Evolutionary conservation across 208 protist species (phyloP).

Genomic region (Paratrypanosoma confusum): DNA sequence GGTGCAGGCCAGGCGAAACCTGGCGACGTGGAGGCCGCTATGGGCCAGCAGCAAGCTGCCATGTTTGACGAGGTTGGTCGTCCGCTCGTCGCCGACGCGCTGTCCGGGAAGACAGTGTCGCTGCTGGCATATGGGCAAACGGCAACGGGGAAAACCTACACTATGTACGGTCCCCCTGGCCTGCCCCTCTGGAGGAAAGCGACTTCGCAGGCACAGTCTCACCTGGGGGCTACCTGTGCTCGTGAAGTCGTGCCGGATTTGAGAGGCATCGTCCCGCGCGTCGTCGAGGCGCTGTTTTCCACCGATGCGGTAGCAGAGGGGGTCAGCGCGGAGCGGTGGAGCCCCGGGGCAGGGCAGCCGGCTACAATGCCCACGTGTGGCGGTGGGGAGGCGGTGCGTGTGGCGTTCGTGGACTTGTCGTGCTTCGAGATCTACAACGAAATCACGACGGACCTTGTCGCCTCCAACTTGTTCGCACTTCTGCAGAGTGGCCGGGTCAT

Average conservation of each 20-base stretch:
- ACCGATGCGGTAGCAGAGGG: too few species aligned
- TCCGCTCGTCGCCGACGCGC: constrained; percentile 2
- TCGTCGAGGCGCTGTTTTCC: too few species aligned
- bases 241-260: too few species aligned
- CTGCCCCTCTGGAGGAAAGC: too few species aligned
- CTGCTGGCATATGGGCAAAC: constrained; percentile 81
- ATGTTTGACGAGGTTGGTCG: constrained; percentile 8
- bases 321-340: too few species aligned
- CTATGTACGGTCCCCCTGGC: constrained; percentile 41
- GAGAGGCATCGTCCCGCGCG: too few species aligned
- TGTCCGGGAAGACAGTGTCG: constrained; percentile 5
- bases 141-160: constrained; percentile 76
- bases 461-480: too few species aligned
- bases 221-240: too few species aligned
- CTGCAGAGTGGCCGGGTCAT: too few species aligned
- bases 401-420: constrained; percentile 36
- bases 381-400: not conserved
- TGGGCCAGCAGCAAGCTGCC: not conserved
- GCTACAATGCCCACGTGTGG: constrained; percentile 1
- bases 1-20: too few species aligned
- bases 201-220: too few species aligned
- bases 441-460: constrained; percentile 49
- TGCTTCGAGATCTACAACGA: constrained; percentile 80
- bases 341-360: not conserved
- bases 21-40: not conserved